A percentile compares a stretch with the other conserved stretches of the same genome.
phyloP scores from a whole-genome alignment of 192 early-diverging fungal species.

The Coemansia sp. region DNA sequence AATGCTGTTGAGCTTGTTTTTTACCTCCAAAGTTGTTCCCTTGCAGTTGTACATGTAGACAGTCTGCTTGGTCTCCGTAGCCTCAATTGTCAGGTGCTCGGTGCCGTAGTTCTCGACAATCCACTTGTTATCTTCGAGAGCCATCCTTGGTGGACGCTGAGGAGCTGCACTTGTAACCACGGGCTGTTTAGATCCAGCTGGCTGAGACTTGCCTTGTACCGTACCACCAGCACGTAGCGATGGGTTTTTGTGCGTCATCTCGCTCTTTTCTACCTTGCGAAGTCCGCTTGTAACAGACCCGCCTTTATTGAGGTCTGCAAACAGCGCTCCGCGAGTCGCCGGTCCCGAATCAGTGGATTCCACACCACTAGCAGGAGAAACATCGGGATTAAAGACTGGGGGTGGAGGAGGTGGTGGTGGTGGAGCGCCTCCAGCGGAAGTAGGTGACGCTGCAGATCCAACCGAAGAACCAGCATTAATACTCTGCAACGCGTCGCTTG shows the following conservation, averaged over 20 bases:
- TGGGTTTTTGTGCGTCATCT: conserved; percentile 99
- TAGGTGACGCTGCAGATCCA: conserved; percentile 40
- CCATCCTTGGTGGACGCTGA: conserved; percentile 66
- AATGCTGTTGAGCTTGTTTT: conserved; percentile 89
- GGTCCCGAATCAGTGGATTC: neutral
- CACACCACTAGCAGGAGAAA: conserved; percentile 1
- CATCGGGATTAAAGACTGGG: conserved; percentile 11
- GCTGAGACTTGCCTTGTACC: conserved; percentile 42
- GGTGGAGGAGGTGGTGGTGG: conserved; percentile 63
- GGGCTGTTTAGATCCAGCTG: neutral
- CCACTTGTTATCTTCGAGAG: conserved; percentile 92
- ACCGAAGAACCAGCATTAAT: conserved; percentile 33
- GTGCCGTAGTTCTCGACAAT: conserved; percentile 83
- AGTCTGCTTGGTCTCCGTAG: conserved; percentile 77
- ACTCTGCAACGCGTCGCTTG: conserved; percentile 20
- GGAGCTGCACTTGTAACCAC: neutral
- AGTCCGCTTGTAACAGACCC: conserved; percentile 69
- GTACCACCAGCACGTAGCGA: conserved; percentile 65
- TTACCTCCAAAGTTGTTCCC: conserved; percentile 85
- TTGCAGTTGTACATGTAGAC: conserved; percentile 96
- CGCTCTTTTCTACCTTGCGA: conserved; percentile 88
- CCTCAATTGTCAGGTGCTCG: conserved; percentile 71
- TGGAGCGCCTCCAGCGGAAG: conserved; percentile 48
- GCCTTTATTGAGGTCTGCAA: conserved; percentile 86
- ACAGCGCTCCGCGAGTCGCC: conserved; percentile 58